phyloP scores from a whole-genome alignment of 495 filamentous ascomycete species.

The Usnea hakonensis region DNA sequence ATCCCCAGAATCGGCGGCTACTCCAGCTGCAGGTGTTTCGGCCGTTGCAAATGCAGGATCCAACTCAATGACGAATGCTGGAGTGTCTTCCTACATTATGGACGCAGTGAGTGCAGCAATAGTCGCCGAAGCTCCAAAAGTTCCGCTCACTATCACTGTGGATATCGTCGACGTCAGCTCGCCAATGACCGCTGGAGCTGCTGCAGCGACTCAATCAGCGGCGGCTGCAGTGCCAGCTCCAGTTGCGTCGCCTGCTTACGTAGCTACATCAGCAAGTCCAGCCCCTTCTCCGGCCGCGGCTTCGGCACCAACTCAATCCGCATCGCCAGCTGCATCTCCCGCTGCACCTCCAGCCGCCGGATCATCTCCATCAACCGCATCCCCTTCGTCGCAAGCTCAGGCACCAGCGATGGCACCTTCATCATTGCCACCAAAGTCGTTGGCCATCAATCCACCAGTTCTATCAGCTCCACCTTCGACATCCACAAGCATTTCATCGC shows the following conservation, averaged over 20 bases:
- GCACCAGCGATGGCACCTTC: constrained; percentile 1
- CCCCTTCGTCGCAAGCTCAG: background rate
- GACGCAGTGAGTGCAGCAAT: background rate
- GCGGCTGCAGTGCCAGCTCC: background rate
- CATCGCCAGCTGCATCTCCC: background rate
- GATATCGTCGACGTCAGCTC: background rate
- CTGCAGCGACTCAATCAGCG: background rate
- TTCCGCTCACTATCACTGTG: background rate
- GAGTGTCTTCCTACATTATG: background rate
- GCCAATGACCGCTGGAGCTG: constrained; percentile 1
- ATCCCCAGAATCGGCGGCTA: background rate
- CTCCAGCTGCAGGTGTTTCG: background rate
- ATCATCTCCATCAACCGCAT: constrained; percentile 1
- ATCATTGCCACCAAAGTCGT: constrained; percentile 2
- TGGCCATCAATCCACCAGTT: constrained; percentile 3
- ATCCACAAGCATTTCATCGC: background rate
- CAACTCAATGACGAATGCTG: background rate
- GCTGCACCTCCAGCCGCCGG: constrained; percentile 1
- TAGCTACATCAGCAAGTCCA: background rate
- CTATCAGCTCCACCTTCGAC: background rate
- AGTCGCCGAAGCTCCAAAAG: background rate
- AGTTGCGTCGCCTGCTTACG: constrained; percentile 11
- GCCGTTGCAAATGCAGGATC: background rate
- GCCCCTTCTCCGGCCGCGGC: background rate
- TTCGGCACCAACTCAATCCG: background rate